phyloP scores from a whole-genome alignment of 2,329 filamentous ascomycete species.

The Colletotrichum neosansevieriae region DNA sequence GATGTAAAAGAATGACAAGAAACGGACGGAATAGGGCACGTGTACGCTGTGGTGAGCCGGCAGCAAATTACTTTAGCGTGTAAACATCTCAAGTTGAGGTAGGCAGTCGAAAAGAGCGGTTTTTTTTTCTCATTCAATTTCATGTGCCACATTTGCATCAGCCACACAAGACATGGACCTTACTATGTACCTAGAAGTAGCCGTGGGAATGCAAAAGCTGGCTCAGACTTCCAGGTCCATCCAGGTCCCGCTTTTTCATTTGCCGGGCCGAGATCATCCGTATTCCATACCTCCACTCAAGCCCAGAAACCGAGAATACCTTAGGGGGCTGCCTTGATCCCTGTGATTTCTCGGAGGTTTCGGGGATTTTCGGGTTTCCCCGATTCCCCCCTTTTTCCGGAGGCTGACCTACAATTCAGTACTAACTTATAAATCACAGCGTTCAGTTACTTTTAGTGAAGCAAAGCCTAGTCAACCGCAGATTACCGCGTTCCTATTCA shows the following conservation, averaged over 20 bases:
- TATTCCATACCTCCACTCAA: no score
- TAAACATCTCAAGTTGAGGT: neutral
- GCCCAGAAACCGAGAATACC: no score
- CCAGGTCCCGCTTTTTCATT: no score
- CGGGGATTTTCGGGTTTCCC: neutral
- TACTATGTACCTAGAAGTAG: no score
- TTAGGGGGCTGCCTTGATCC: no score
- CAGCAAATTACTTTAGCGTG: slow-evolving; percentile 4
- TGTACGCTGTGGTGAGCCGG: neutral
- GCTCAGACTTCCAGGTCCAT: no score
- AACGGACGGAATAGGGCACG: neutral
- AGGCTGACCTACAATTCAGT: no score
- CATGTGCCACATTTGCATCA: neutral
- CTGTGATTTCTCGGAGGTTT: neutral
- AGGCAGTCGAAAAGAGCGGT: neutral
- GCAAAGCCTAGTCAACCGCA: neutral
- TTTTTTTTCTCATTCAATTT: neutral
- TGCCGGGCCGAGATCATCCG: no score
- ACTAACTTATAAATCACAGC: no score
- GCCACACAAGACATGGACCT: neutral
- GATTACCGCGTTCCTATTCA: neutral
- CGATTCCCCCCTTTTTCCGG: neutral
- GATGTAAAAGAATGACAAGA: slow-evolving; percentile 30
- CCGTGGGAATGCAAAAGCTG: no score
- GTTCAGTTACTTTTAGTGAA: neutral